Evolutionary conservation across 2,329 filamentous ascomycete species (phyloP).

Genomic region (Magnaporthiopsis incrustans): DNA sequence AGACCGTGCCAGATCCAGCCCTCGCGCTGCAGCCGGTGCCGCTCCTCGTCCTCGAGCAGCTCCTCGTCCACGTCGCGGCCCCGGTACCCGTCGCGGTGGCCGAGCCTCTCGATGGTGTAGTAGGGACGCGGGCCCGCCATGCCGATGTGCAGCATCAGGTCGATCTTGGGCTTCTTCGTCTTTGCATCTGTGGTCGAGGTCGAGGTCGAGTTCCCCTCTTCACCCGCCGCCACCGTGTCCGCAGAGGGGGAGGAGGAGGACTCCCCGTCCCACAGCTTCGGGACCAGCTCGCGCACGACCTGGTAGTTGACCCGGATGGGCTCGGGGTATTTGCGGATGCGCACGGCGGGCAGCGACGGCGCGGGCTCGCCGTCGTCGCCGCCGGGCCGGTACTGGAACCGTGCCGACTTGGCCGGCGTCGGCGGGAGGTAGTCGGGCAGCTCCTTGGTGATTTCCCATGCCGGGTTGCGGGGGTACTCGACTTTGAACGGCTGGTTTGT

Average conservation of each 20-base stretch:
- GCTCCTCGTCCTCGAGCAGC: constrained; percentile 42
- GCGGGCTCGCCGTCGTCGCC: constrained; percentile 13
- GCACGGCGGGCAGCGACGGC: constrained; percentile 39
- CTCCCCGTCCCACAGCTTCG: constrained; percentile 46
- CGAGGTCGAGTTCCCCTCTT: background rate
- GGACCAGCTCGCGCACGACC: constrained; percentile 54
- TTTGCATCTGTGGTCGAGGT: no score
- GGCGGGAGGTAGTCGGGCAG: constrained; percentile 59
- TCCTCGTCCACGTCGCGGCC: constrained; percentile 63
- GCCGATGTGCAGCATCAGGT: constrained; percentile 70
- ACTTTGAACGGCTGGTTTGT: constrained; percentile 60
- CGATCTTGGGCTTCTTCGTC: constrained; percentile 28
- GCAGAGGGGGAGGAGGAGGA: no score
- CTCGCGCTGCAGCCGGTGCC: constrained; percentile 19
- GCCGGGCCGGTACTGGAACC: constrained; percentile 14
- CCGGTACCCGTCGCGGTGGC: constrained; percentile 63
- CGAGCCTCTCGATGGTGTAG: constrained; percentile 65
- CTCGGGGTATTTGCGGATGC: constrained; percentile 55
- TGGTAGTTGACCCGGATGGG: constrained; percentile 66
- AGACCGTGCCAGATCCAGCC: constrained; percentile 48
- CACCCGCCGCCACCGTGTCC: background rate
- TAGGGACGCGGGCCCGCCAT: constrained; percentile 59
- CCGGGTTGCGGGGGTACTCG: constrained; percentile 68
- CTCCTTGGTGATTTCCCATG: constrained; percentile 65
- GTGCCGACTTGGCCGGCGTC: constrained; percentile 31